Conservation (phyloP, 805 yeast species). For the Cyberlindnera subsufficiens region DNA sequence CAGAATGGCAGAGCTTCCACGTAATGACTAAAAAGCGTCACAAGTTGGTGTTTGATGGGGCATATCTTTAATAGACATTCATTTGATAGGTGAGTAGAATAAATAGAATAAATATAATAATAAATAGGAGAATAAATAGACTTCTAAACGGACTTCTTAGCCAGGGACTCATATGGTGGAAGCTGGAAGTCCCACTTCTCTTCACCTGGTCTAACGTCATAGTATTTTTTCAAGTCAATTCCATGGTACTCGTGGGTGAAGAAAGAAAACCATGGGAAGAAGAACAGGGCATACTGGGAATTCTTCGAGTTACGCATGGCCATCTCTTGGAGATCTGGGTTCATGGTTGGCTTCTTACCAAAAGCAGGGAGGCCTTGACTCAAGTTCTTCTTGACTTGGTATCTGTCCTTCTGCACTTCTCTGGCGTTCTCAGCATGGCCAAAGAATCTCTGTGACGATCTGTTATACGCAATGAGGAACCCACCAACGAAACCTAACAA, state of each 20-base stretch:
- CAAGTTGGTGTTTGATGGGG: too few species aligned
- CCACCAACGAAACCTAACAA: constrained; percentile 69
- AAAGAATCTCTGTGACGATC: constrained; percentile 67
- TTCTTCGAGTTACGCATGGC: constrained; percentile 75
- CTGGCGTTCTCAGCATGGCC: constrained; percentile 69
- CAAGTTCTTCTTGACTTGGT: constrained; percentile 61
- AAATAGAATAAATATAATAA: constrained; percentile 5
- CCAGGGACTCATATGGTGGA: constrained; percentile 18
- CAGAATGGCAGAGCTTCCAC: too few species aligned
- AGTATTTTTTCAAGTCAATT: constrained; percentile 52
- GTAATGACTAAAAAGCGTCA: too few species aligned
- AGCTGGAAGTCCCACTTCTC: constrained; percentile 20
- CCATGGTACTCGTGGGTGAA: constrained; percentile 82
- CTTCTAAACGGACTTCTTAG: constrained; percentile 11
- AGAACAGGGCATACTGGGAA: constrained; percentile 51
- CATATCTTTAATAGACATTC: too few species aligned
- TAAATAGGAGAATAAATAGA: constrained; percentile 5
- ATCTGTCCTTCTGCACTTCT: constrained; percentile 70
- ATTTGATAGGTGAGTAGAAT: neutral
- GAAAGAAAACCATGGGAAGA: constrained; percentile 80
- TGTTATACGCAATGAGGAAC: constrained; percentile 61
- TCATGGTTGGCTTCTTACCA: constrained; percentile 51
- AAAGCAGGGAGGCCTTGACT: constrained; percentile 62
- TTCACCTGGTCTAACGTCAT: constrained; percentile 22
- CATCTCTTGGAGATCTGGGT: constrained; percentile 65